A percentile compares a stretch with the other conserved stretches of the same genome.
Conservation (phyloP, 768 basidiomycete species). For the Sistotremastrum suecicum region DNA sequence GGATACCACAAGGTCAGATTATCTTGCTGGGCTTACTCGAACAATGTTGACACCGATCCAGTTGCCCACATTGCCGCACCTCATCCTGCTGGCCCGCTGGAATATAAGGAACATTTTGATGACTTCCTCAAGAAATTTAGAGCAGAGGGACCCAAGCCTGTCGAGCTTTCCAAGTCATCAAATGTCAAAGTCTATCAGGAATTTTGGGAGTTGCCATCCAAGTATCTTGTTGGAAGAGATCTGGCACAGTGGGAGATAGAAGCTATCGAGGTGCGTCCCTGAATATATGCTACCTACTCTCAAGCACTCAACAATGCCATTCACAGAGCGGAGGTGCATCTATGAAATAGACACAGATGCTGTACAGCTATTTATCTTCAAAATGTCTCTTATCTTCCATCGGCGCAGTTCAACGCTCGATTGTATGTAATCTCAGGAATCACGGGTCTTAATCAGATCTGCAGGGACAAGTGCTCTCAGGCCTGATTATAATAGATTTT, state of each 20-base stretch:
- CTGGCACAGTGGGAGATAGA: slow-evolving; percentile 49
- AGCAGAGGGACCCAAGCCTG: slow-evolving; percentile 1
- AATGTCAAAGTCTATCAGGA: slow-evolving; percentile 19
- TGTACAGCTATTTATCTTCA: slow-evolving; percentile 3
- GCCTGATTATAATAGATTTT: background rate
- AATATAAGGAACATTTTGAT: slow-evolving; percentile 36
- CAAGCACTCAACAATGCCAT: slow-evolving; percentile 1
- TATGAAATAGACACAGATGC: slow-evolving; percentile 15
- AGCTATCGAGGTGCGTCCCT: slow-evolving; percentile 41
- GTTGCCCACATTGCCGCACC: slow-evolving; percentile 30
- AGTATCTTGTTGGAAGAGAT: slow-evolving; percentile 29
- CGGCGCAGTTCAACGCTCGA: background rate
- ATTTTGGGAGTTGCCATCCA: slow-evolving; percentile 57
- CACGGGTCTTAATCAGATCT: background rate
- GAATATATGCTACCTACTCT: background rate
- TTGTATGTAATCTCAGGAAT: background rate
- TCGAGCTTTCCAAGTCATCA: no score
- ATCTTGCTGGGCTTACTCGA: background rate
- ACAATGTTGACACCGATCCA: slow-evolving; percentile 1
- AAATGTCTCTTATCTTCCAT: background rate
- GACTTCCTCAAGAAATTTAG: slow-evolving; percentile 24
- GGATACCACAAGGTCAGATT: slow-evolving; percentile 4
- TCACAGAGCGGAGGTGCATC: slow-evolving; percentile 59
- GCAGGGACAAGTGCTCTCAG: background rate
- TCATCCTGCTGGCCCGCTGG: slow-evolving; percentile 57